A percentile compares a stretch with the other conserved stretches of the same genome.
Evolutionary conservation across 78 protist species (phyloP).

Genomic region (Isochrysis galbana): DNA sequence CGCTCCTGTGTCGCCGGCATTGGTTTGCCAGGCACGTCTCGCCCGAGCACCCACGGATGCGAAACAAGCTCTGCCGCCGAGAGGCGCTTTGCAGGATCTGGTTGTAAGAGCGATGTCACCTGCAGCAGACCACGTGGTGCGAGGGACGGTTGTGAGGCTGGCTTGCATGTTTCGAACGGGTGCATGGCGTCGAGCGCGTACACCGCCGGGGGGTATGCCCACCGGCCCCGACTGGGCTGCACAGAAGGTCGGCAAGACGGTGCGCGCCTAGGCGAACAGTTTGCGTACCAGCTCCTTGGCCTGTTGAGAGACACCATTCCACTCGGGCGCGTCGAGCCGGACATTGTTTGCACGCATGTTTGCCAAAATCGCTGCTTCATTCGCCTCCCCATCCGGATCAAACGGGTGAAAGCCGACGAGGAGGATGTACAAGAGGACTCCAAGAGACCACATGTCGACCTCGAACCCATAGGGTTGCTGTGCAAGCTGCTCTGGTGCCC

Average conservation of each 20-base stretch:
- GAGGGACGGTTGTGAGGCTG: too few species aligned
- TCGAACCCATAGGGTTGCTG: neutral
- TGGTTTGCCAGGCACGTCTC: neutral
- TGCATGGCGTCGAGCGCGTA: too few species aligned
- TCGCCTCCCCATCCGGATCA: conserved; percentile 10
- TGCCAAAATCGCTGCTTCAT: neutral
- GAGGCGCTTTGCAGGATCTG: conserved; percentile 58
- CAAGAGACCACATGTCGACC: conserved; percentile 74
- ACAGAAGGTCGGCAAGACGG: too few species aligned
- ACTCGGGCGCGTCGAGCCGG: neutral
- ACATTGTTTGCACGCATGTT: neutral
- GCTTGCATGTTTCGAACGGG: too few species aligned
- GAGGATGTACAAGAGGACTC: conserved; percentile 54
- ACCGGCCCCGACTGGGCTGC: too few species aligned
- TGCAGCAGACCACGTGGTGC: too few species aligned
- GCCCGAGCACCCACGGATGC: conserved; percentile 60
- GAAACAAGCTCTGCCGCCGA: conserved; percentile 57
- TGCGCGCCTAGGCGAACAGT: too few species aligned
- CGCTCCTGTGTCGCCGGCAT: conserved; percentile 8
- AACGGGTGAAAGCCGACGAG: conserved; percentile 55
- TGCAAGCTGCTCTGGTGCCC: neutral
- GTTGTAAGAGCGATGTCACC: conserved; percentile 41
- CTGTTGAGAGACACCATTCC: neutral
- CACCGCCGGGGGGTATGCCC: too few species aligned
- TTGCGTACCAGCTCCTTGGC: neutral